phyloP scores from a whole-genome alignment of 768 basidiomycete genomes.

The Erythrobasidium yunnanense region DNA sequence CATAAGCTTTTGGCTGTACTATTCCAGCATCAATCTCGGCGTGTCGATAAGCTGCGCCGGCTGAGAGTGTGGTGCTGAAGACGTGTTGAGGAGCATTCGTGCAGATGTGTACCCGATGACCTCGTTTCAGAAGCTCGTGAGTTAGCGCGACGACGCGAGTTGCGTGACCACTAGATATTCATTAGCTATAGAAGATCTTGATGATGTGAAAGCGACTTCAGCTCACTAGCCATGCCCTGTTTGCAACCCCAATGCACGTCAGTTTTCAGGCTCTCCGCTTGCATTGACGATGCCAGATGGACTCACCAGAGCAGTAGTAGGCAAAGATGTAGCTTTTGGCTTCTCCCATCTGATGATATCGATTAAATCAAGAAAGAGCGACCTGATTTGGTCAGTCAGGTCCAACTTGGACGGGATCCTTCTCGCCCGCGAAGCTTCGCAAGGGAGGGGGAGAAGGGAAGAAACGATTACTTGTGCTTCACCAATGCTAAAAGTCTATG shows the following conservation, averaged over 20 bases:
- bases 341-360: neutral
- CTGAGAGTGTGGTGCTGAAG: slow-evolving; percentile 55
- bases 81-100: slow-evolving; percentile 65
- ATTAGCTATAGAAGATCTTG: neutral
- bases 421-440: too few relatives aligned
- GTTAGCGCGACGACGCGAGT: slow-evolving; percentile 69
- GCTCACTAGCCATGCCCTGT: slow-evolving; percentile 34
- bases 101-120: slow-evolving; percentile 53
- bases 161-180: slow-evolving; percentile 52
- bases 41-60: slow-evolving; percentile 58
- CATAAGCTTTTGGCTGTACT: slow-evolving; percentile 66
- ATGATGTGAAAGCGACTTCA: neutral
- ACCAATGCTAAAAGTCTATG: too few relatives aligned
- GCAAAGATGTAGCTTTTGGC: slow-evolving; percentile 8
- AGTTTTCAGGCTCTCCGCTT: neutral
- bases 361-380: neutral
- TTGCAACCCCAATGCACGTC: neutral
- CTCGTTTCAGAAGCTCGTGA: slow-evolving; percentile 48
- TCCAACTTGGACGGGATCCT: too few relatives aligned
- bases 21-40: slow-evolving; percentile 70
- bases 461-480: too few relatives aligned
- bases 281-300: neutral
- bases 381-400: too few relatives aligned
- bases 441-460: too few relatives aligned
- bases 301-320: slow-evolving; percentile 24